Percentiles rank a stretch among this genome's conserved stretches.
Conservation (phyloP, 2,329 filamentous ascomycete genomes). For the Incumbomyces delicatus region DNA sequence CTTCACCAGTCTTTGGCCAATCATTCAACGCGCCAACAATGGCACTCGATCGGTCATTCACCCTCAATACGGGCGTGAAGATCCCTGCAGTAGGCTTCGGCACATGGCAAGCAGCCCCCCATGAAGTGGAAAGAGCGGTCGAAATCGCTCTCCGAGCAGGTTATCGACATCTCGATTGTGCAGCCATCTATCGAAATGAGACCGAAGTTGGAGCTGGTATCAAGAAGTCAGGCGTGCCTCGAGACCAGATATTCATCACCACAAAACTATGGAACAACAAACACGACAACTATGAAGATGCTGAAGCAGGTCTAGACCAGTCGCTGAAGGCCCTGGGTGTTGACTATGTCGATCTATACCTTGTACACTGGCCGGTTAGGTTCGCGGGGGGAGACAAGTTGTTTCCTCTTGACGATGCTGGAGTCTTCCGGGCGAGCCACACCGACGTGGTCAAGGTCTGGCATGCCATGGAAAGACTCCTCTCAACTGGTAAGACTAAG, state of each 20-base stretch:
- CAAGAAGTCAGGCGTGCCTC: conserved; percentile 21
- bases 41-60: conserved; percentile 17
- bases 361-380: conserved; percentile 45
- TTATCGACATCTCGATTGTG: conserved; percentile 48
- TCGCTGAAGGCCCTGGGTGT: conserved; percentile 42
- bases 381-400: conserved; percentile 41
- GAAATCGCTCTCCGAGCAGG: conserved; percentile 37
- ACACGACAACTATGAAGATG: conserved; percentile 37
- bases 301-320: conserved; percentile 40
- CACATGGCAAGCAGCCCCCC: conserved; percentile 15
- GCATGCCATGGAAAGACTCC: conserved; percentile 39
- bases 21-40: neutral
- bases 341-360: conserved; percentile 45
- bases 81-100: conserved; percentile 24
- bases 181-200: conserved; percentile 44
- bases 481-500: conserved; percentile 35
- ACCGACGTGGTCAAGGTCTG: conserved; percentile 44
- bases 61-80: conserved; percentile 26
- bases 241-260: conserved; percentile 36
- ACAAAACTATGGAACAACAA: conserved; percentile 53
- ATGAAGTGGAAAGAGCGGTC: conserved; percentile 5
- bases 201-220: conserved; percentile 42
- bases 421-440: conserved; percentile 32
- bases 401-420: conserved; percentile 36
- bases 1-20: neutral